Evolutionary conservation across 257 asterid species (phyloP), one percentile per base, ranked within the genome.

Genomic region (Plectranthus barbatus): DNA sequence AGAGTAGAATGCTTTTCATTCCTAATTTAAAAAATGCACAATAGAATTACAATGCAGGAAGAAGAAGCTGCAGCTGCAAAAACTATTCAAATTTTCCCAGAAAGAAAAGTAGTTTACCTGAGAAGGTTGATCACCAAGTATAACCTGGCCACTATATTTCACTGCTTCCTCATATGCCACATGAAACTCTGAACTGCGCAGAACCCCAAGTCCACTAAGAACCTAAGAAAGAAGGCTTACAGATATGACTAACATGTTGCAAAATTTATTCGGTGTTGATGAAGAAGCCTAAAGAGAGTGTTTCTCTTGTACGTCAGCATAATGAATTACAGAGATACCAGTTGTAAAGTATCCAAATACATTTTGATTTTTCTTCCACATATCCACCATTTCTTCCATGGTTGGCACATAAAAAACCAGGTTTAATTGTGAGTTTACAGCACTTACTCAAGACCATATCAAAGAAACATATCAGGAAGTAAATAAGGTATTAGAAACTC

Each of bases 121-220:
- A 65, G 86, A 86, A 29, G 95, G 90, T 40, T 95, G 83, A 74
- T 92, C 99, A 17, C 99, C 99, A 75, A 92, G 99, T 74, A 86
- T 78, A 72, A 92, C 95, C 78, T 74, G 89, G 67, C 90, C 97
- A 13, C 91, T 96, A 68, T 89, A 89, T 64, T 89, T 89, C 84
- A 70, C 78, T 57, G 99, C 97, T 82, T 92, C 99, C 49, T 92
- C 99, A 74, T 76, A 89, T 53, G 90, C 99, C 66, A 84, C 95
- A 68, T 96, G 99, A 69, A 92, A 92, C 80, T 92, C 99, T 34
- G 86, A 94, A 77, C 81, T 56, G 98, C 97, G 80, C 36, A 86
- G 54, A 79, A 89, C 98, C 79, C 79, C 95, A 64, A 86, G 95
- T 73, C 82, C 69, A 75, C 79, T 83, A 64, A 95, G 97, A 69